phyloP scores from a whole-genome alignment of 257 asterid species.

The Solanum habrochaites region DNA sequence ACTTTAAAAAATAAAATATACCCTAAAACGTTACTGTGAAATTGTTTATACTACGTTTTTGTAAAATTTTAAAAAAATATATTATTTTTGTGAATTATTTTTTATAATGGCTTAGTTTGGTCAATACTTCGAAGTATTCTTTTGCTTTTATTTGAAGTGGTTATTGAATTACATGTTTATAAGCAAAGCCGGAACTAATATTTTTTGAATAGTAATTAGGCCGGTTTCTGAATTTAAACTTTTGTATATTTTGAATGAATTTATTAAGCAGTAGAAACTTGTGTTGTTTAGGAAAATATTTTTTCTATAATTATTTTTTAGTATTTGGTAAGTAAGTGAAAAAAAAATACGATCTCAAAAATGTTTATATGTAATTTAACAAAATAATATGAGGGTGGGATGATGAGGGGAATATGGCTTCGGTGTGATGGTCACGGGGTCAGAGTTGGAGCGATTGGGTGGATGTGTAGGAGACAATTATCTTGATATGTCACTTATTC shows the following conservation, averaged over 20 bases:
- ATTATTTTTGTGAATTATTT: too few relatives aligned
- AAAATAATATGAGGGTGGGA: not conserved
- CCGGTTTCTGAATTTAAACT: not conserved
- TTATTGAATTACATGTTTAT: not conserved
- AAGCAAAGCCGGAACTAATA: not conserved
- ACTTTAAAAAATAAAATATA: too few relatives aligned
- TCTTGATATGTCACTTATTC: not conserved
- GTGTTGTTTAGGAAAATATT: too few relatives aligned
- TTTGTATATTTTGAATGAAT: not conserved
- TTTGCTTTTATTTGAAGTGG: not conserved
- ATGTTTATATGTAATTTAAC: not conserved
- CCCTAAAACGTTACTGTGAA: too few relatives aligned
- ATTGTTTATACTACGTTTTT: too few relatives aligned
- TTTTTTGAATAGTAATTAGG: not conserved
- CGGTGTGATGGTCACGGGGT: not conserved
- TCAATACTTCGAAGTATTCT: too few relatives aligned
- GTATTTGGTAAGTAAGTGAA: too few relatives aligned
- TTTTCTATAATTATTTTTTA: too few relatives aligned
- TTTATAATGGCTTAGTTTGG: too few relatives aligned
- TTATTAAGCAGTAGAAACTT: not conserved
- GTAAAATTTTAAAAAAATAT: too few relatives aligned
- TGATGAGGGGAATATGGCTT: not conserved
- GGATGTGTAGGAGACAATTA: not conserved
- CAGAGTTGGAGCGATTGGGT: not conserved
- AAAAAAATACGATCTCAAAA: too few relatives aligned